Conservation (phyloP, 2,329 filamentous ascomycete genomes). For the Chalara sp. region DNA sequence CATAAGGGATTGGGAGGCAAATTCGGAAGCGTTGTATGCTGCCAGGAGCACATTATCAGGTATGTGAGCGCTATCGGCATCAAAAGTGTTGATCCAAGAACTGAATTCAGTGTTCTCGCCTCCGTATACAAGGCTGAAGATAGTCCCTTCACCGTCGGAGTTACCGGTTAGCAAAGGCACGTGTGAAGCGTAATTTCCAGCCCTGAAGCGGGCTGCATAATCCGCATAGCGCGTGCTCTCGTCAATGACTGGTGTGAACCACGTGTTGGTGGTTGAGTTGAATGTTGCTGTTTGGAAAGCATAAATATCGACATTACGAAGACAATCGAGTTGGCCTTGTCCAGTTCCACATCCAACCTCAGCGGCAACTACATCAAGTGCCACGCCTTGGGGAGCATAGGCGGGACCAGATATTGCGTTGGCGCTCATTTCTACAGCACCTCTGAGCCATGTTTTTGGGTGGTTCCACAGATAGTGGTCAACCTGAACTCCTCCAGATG, state of each 20-base stretch:
- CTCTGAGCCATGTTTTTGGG: slow-evolving; percentile 30
- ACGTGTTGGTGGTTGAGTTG: slow-evolving; percentile 32
- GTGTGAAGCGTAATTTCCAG: slow-evolving; percentile 26
- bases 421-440: slow-evolving; percentile 36
- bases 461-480: slow-evolving; percentile 38
- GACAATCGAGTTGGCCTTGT: slow-evolving; percentile 30
- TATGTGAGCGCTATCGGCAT: slow-evolving; percentile 33
- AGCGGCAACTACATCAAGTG: slow-evolving; percentile 29
- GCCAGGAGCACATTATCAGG: slow-evolving; percentile 27
- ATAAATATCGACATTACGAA: slow-evolving; percentile 27
- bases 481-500: slow-evolving; percentile 23
- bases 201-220: slow-evolving; percentile 23
- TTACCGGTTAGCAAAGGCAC: slow-evolving; percentile 31
- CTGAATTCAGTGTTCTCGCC: slow-evolving; percentile 26
- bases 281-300: slow-evolving; percentile 27
- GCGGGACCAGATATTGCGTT: slow-evolving; percentile 34
- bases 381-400: slow-evolving; percentile 31
- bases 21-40: slow-evolving; percentile 31
- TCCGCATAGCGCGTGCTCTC: slow-evolving; percentile 28
- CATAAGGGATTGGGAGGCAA: slow-evolving; percentile 30
- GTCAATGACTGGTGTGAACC: slow-evolving; percentile 35
- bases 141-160: slow-evolving; percentile 30
- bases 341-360: slow-evolving; percentile 31
- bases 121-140: slow-evolving; percentile 30
- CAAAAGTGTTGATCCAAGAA: slow-evolving; percentile 29